Evolutionary conservation across 805 yeast genomes (phyloP).

Genomic region (Candida coleopterorum): DNA sequence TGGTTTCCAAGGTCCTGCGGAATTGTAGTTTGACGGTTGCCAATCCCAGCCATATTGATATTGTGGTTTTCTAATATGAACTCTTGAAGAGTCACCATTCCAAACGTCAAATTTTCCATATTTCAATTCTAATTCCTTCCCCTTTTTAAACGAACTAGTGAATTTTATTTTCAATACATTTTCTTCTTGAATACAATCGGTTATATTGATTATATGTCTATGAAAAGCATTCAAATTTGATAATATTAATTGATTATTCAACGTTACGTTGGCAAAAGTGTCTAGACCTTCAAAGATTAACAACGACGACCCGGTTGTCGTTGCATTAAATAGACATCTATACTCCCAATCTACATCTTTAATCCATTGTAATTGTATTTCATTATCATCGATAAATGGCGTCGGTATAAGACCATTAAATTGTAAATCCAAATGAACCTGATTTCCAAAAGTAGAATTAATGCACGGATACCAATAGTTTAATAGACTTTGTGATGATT

Average conservation of each 20-base stretch:
- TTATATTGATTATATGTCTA: constrained; percentile 24
- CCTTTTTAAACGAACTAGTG: constrained; percentile 29
- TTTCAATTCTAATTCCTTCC: constrained; percentile 25
- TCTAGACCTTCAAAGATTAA: constrained; percentile 42
- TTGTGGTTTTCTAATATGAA: constrained; percentile 46
- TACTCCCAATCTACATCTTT: constrained; percentile 47
- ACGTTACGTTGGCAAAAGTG: constrained; percentile 34
- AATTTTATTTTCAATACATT: constrained; percentile 35
- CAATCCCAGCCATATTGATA: constrained; percentile 57
- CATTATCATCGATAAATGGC: constrained; percentile 42
- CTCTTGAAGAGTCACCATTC: constrained; percentile 41
- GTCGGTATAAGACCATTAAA: constrained; percentile 35
- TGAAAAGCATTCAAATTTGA: constrained; percentile 41
- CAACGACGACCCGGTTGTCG: background rate
- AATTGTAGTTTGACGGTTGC: constrained; percentile 39
- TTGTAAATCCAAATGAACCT: constrained; percentile 40
- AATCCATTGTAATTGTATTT: constrained; percentile 44
- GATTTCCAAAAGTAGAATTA: constrained; percentile 5
- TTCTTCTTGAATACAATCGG: constrained; percentile 1
- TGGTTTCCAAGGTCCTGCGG: constrained; percentile 42
- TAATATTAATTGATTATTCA: constrained; percentile 32
- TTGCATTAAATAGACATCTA: constrained; percentile 18
- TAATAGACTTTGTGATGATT: background rate
- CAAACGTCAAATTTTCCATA: constrained; percentile 25
- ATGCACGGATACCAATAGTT: background rate